phyloP scores from a whole-genome alignment of 179 eudicot genomes.

The Patellifolia procumbens region DNA sequence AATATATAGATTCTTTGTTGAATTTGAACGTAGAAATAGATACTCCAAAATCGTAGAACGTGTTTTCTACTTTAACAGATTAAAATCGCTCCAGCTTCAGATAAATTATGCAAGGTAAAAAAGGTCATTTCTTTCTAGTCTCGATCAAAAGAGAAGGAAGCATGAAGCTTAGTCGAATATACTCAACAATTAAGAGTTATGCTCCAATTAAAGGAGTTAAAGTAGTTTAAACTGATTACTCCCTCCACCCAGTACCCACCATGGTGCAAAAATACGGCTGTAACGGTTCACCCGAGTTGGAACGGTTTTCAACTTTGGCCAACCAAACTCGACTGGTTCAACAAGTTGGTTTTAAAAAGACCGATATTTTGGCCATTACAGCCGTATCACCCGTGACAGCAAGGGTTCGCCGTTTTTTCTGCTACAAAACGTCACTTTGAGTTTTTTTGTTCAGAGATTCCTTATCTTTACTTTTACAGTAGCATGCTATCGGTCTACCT shows the following conservation, averaged over 20 bases:
- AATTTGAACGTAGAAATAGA: not conserved
- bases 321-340: no score
- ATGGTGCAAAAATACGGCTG: no score
- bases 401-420: no score
- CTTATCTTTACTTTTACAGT: no score
- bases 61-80: not conserved
- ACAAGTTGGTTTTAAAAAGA: no score
- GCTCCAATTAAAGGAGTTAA: not conserved
- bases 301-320: no score
- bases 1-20: not conserved
- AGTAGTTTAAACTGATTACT: not conserved
- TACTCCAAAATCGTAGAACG: not conserved
- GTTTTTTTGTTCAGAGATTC: no score
- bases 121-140: not conserved
- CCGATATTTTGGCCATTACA: no score
- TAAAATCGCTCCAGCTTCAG: not conserved
- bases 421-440: no score
- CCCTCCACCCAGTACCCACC: not conserved
- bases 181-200: not conserved
- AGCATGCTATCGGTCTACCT: no score
- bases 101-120: not conserved
- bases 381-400: no score
- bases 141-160: not conserved
- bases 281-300: no score
- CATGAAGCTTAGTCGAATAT: not conserved